Evolutionary conservation across 2,329 filamentous ascomycete species (phyloP).

Genomic region (Curvularia lunata): DNA sequence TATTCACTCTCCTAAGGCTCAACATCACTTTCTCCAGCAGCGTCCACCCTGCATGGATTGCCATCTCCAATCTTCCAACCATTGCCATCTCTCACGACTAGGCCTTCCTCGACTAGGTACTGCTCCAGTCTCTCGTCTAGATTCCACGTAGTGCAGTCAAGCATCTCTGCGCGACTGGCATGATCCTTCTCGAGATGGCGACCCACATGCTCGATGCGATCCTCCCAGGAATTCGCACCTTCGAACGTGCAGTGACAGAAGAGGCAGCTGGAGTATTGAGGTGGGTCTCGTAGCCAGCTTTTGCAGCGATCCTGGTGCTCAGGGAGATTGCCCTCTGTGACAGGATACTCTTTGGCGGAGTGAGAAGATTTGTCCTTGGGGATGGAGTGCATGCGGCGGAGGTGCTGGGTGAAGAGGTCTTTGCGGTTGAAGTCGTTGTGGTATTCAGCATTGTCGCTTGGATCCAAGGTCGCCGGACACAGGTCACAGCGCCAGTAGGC

Average conservation of each 20-base stretch:
- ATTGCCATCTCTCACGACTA: conserved; percentile 41
- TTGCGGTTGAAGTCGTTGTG: conserved; percentile 84
- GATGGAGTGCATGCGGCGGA: conserved; percentile 81
- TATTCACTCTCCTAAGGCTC: conserved; percentile 24
- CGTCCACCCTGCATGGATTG: conserved; percentile 20
- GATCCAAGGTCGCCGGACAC: conserved; percentile 53
- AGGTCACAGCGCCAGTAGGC: conserved; percentile 78
- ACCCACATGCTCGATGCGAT: conserved; percentile 86
- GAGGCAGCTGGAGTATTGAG: conserved; percentile 66
- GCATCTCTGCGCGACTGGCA: conserved; percentile 28
- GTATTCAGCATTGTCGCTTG: conserved; percentile 36
- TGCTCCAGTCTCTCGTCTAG: conserved; percentile 40
- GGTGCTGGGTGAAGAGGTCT: conserved; percentile 88
- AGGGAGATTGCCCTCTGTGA: conserved; percentile 62
- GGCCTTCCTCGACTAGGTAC: conserved; percentile 50
- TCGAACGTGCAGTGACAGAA: conserved; percentile 70
- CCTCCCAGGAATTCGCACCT: conserved; percentile 73
- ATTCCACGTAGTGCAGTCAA: conserved; percentile 35
- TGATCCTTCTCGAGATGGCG: conserved; percentile 72
- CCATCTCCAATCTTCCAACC: conserved; percentile 47
- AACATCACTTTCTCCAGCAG: conserved; percentile 13
- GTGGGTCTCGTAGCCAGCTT: conserved; percentile 66
- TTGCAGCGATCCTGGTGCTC: conserved; percentile 65
- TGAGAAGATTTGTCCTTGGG: conserved; percentile 42
- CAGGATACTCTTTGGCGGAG: conserved; percentile 52